These are phyloP conservation scores for Noccaea caerulescens DNA, from an alignment of 345 rosid species.

Conservation along the genomic window DNA sequence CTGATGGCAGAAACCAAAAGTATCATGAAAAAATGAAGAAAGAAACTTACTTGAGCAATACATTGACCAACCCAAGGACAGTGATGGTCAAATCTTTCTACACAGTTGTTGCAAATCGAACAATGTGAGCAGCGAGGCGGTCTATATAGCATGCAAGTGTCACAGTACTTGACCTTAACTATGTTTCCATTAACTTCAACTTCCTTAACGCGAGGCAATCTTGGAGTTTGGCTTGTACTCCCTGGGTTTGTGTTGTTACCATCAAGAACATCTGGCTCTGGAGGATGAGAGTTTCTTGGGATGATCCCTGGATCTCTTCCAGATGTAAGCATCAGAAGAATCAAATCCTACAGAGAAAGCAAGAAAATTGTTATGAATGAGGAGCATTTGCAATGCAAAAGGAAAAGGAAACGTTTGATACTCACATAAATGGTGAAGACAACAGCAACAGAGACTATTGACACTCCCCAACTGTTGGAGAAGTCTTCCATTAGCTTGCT, in stretches of 20 bases:
- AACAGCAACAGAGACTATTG: constrained; percentile 47
- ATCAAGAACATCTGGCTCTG: constrained; percentile 66
- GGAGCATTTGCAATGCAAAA: neutral
- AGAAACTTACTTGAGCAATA: constrained; percentile 73
- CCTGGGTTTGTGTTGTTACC: constrained; percentile 52
- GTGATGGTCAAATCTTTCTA: constrained; percentile 94
- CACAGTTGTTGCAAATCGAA: constrained; percentile 92
- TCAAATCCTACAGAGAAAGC: constrained; percentile 57
- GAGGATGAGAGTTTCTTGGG: constrained; percentile 80
- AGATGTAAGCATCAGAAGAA: constrained; percentile 82
- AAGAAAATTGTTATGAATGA: neutral
- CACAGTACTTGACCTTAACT: constrained; percentile 83
- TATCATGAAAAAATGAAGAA: neutral
- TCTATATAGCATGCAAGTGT: constrained; percentile 91
- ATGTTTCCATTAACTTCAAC: constrained; percentile 64
- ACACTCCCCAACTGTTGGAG: constrained; percentile 53
- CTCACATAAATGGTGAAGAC: constrained; percentile 43
- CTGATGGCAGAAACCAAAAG: neutral
- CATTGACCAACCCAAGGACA: constrained; percentile 99
- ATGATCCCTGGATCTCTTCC: constrained; percentile 95
- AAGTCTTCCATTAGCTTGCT: constrained; percentile 55
- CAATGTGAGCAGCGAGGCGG: constrained; percentile 97
- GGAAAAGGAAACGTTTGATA: neutral
- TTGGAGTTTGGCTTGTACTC: constrained; percentile 45
- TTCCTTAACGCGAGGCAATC: constrained; percentile 73